A percentile compares a stretch with the other conserved stretches of the same genome.
phyloP scores from a whole-genome alignment of 1,139 yeast genomes.

The Geotrichum klebahnii region DNA sequence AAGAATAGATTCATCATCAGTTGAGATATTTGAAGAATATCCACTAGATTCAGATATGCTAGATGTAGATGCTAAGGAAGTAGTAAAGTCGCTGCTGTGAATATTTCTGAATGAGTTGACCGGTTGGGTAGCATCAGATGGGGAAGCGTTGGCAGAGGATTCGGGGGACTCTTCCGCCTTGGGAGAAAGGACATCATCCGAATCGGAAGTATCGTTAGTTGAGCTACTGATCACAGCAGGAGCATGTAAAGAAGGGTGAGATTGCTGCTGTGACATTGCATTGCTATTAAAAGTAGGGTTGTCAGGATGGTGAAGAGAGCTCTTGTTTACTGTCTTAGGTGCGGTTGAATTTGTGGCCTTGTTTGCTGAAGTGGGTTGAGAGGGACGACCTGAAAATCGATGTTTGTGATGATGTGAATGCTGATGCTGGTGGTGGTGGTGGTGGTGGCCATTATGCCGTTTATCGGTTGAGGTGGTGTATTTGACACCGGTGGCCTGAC shows the following conservation, averaged over 20 bases:
- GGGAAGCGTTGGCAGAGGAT: background rate
- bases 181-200: background rate
- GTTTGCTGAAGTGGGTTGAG: constrained; percentile 4
- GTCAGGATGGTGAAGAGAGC: constrained; percentile 23
- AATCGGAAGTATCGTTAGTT: background rate
- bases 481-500: constrained; percentile 29
- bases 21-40: constrained; percentile 16
- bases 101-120: constrained; percentile 13
- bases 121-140: background rate
- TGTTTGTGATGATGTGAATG: background rate
- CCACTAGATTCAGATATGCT: constrained; percentile 21
- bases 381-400: constrained; percentile 1
- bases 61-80: constrained; percentile 15
- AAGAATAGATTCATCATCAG: constrained; percentile 19
- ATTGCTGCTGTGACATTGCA: constrained; percentile 3
- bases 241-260: constrained; percentile 2
- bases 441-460: constrained; percentile 63
- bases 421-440: constrained; percentile 44
- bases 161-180: background rate
- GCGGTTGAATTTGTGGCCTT: no score
- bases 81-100: constrained; percentile 15
- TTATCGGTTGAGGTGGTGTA: constrained; percentile 40
- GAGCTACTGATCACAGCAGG: background rate
- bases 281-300: constrained; percentile 21
- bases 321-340: constrained; percentile 18